These are phyloP conservation scores for Bathelium albidoporum DNA, from an alignment of 495 filamentous ascomycete species.

Conservation along the genomic window DNA sequence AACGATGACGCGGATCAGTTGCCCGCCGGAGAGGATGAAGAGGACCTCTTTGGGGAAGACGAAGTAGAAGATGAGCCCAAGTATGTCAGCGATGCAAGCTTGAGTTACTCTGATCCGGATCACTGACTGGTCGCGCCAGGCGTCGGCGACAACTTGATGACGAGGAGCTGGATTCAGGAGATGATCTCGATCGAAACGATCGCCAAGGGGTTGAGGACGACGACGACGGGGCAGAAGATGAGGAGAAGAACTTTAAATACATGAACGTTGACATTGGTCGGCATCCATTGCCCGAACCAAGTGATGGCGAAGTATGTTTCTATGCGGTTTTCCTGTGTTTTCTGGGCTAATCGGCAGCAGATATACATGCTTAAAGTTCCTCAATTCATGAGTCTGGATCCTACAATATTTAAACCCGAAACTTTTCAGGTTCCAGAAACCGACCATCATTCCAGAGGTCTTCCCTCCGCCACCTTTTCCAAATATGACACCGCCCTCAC, in stretches of 20 bases:
- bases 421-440: conserved; percentile 56
- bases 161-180: conserved; percentile 70
- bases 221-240: conserved; percentile 22
- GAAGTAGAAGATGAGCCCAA: conserved; percentile 14
- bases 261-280: conserved; percentile 31
- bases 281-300: conserved; percentile 58
- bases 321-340: not conserved
- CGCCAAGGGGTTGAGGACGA: conserved; percentile 22
- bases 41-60: conserved; percentile 21
- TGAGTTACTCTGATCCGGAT: conserved; percentile 23
- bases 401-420: conserved; percentile 60
- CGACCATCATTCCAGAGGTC: conserved; percentile 40
- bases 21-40: conserved; percentile 5
- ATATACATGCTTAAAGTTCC: conserved; percentile 71
- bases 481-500: conserved; percentile 56
- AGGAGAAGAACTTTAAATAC: conserved; percentile 19
- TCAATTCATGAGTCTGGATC: conserved; percentile 65
- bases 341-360: conserved; percentile 32
- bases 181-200: conserved; percentile 52
- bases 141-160: conserved; percentile 53
- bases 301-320: conserved; percentile 38
- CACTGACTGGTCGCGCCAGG: conserved; percentile 32
- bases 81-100: conserved; percentile 14
- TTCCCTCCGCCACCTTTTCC: conserved; percentile 37
- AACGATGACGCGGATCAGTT: conserved; percentile 7